Conservation (phyloP, 2,329 filamentous ascomycete genomes). For the Emericellopsis cladophorae region DNA sequence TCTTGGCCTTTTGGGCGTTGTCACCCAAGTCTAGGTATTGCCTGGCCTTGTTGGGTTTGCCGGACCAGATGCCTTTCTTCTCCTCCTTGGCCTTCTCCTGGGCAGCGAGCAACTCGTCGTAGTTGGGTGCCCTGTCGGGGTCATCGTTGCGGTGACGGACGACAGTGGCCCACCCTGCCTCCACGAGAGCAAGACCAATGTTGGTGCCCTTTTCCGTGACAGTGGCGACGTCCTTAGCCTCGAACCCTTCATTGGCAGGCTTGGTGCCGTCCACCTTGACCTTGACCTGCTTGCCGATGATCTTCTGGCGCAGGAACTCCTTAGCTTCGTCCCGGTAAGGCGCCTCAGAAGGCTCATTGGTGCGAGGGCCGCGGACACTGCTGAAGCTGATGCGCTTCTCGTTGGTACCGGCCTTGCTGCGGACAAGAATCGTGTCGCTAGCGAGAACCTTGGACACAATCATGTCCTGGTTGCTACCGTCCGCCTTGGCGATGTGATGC, state of each 20-base stretch:
- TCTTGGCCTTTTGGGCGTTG: constrained; percentile 86
- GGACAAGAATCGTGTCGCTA: constrained; percentile 78
- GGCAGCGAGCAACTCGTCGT: constrained; percentile 74
- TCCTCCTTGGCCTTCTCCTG: constrained; percentile 76
- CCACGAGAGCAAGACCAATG: constrained; percentile 71
- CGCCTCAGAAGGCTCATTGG: constrained; percentile 72
- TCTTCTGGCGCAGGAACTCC: constrained; percentile 83
- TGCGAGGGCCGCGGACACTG: constrained; percentile 87
- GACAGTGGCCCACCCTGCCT: constrained; percentile 85
- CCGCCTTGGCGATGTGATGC: constrained; percentile 60
- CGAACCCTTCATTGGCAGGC: constrained; percentile 78
- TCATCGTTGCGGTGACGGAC: constrained; percentile 93
- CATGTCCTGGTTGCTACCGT: constrained; percentile 60
- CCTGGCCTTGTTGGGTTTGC: constrained; percentile 73
- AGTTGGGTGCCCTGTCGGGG: constrained; percentile 84
- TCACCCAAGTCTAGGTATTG: constrained; percentile 86
- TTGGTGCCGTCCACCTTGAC: constrained; percentile 84
- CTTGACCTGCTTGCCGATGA: constrained; percentile 93
- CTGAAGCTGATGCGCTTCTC: constrained; percentile 90
- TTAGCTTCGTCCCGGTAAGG: constrained; percentile 90
- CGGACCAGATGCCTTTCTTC: constrained; percentile 89
- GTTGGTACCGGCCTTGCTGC: constrained; percentile 63
- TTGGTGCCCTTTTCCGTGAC: constrained; percentile 78
- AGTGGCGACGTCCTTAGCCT: constrained; percentile 89
- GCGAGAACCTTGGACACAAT: constrained; percentile 75